Conservation (phyloP, 495 filamentous ascomycete genomes). For the Penicillium salamii region DNA sequence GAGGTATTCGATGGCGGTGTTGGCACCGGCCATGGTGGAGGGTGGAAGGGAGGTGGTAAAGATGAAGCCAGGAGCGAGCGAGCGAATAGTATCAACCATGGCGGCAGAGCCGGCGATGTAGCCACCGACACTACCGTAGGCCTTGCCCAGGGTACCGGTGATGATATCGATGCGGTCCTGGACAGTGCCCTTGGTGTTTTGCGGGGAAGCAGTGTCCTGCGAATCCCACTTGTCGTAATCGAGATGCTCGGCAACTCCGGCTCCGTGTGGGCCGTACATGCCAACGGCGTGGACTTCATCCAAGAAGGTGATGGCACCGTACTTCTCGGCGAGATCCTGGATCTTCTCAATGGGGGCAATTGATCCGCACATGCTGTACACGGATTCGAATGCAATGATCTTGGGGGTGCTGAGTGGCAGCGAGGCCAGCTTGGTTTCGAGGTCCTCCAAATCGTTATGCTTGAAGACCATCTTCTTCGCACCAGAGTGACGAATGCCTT, state of each 20-base stretch:
- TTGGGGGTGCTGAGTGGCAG: slow-evolving; percentile 83
- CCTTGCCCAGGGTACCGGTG: slow-evolving; percentile 94
- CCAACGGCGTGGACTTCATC: slow-evolving; percentile 98
- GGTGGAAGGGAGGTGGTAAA: slow-evolving; percentile 97
- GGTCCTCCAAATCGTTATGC: slow-evolving; percentile 88
- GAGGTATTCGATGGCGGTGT: slow-evolving; percentile 91
- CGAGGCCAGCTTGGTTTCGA: slow-evolving; percentile 86
- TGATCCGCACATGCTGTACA: slow-evolving; percentile 98
- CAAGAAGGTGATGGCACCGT: slow-evolving; percentile 94
- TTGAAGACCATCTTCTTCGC: slow-evolving; percentile 98
- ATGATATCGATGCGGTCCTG: slow-evolving; percentile 98
- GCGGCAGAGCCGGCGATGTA: slow-evolving; percentile 91
- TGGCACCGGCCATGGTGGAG: slow-evolving; percentile 93
- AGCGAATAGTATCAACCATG: slow-evolving; percentile 93
- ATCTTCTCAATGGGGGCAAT: slow-evolving; percentile 95
- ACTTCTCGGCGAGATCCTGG: slow-evolving; percentile 93
- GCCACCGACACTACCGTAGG: slow-evolving; percentile 95
- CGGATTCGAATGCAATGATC: slow-evolving; percentile 97
- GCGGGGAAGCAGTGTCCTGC: slow-evolving; percentile 60
- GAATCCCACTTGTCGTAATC: slow-evolving; percentile 71
- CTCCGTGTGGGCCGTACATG: slow-evolving; percentile 97
- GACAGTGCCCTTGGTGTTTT: slow-evolving; percentile 67
- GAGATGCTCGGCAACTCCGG: slow-evolving; percentile 94
- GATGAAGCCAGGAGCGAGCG: slow-evolving; percentile 95
- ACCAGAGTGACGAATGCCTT: slow-evolving; percentile 95